These are phyloP conservation scores for Hamigera avellanea DNA, from an alignment of 495 filamentous ascomycete species.

Conservation along the genomic window DNA sequence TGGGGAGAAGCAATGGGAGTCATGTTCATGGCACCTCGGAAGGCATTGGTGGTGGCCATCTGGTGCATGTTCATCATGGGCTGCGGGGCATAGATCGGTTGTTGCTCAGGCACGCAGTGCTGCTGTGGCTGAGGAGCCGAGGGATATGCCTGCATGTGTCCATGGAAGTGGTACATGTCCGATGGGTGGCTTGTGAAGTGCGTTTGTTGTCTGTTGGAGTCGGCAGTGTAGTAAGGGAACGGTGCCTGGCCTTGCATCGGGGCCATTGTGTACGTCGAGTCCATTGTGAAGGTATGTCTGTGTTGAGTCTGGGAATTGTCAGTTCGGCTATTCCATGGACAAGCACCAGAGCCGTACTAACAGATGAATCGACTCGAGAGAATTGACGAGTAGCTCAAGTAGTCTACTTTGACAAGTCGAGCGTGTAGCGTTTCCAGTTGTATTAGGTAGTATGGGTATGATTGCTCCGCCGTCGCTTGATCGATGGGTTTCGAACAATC, in stretches of 20 bases:
- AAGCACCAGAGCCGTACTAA: neutral
- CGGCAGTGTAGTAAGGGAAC: constrained; percentile 88
- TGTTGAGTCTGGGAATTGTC: neutral
- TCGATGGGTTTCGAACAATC: constrained; percentile 5
- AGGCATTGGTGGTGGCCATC: constrained; percentile 51
- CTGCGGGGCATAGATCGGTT: constrained; percentile 25
- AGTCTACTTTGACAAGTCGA: too few relatives aligned
- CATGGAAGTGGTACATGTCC: constrained; percentile 34
- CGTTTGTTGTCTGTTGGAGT: constrained; percentile 65
- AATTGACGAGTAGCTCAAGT: too few relatives aligned
- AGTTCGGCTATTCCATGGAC: neutral
- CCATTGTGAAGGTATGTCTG: constrained; percentile 31
- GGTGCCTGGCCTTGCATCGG: constrained; percentile 54
- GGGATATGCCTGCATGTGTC: constrained; percentile 30
- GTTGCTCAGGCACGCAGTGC: constrained; percentile 21
- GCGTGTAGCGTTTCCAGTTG: too few relatives aligned
- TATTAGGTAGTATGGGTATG: too few relatives aligned
- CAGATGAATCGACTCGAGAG: too few relatives aligned
- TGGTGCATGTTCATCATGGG: constrained; percentile 64
- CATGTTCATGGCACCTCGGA: constrained; percentile 43
- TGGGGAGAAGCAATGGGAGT: constrained; percentile 73
- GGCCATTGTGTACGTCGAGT: constrained; percentile 41
- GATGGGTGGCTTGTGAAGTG: constrained; percentile 70
- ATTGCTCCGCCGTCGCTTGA: neutral
- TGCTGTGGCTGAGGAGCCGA: constrained; percentile 25